Evolutionary conservation across 192 early-diverging fungal species (phyloP).

Genomic region (Backusella circina): DNA sequence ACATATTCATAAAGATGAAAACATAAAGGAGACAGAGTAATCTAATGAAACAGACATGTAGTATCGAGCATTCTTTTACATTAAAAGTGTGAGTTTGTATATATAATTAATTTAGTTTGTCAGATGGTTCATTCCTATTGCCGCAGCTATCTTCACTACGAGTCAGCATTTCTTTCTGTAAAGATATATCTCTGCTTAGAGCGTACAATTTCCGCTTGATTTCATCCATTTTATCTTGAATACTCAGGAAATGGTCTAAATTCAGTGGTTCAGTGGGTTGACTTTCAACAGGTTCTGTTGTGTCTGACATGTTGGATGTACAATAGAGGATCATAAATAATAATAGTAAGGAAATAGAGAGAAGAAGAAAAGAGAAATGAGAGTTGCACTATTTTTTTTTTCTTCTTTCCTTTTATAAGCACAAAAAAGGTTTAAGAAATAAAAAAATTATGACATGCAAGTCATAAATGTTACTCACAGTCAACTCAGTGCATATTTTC

Average conservation of each 20-base stretch:
- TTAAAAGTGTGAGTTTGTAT: background rate
- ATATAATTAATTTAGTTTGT: background rate
- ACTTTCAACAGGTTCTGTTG: constrained; percentile 2
- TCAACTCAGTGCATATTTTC: background rate
- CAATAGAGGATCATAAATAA: background rate
- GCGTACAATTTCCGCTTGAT: background rate
- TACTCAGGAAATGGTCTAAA: background rate
- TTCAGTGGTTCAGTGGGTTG: background rate
- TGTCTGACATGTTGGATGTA: background rate
- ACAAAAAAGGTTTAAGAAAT: background rate
- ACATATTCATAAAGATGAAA: background rate
- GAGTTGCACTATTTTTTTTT: background rate
- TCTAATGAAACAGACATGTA: background rate
- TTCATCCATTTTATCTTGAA: background rate
- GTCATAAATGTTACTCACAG: background rate
- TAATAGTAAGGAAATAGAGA: background rate
- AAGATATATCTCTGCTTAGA: background rate
- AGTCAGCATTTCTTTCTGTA: background rate
- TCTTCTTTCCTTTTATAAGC: background rate
- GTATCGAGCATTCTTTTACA: background rate
- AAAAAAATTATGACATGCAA: background rate
- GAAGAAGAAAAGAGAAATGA: background rate
- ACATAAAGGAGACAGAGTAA: background rate
- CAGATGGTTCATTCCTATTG: background rate
- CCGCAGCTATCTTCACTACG: background rate